Base-by-base conservation (phyloP, 345 rosid genomes). In the Euphorbia lathyris region DNA sequence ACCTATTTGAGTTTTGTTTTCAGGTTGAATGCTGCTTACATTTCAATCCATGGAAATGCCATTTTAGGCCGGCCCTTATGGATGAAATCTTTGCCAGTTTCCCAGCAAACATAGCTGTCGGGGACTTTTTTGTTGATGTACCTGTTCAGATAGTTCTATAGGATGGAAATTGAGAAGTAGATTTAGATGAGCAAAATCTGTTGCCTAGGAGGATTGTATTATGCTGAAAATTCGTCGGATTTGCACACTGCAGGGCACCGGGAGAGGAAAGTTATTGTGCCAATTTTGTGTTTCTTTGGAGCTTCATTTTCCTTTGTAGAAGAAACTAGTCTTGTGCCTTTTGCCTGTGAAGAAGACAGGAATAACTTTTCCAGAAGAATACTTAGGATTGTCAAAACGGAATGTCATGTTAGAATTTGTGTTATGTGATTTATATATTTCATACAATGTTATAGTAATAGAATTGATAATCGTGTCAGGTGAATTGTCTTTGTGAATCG, bases 21-120 rank as follows among this genome's bases (percentile, higher is more conserved):
- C 70, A 88, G 98, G 92, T 86, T 92, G 80, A 90, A 95, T 75
- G 92, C 85, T 0, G 72, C 80, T 66, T 95, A 92, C 80, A 86
- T 88, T 68, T 87, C 96, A 52, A 82, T 87, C 48, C 97, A 92
- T 64, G 97, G 89, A 74, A 88, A 71, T 63, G 81, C 90, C 51
- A 88, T 92, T 48, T 61, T 88, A 72, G 94, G 97, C 63, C 82
- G 97, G 55, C 80, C 89, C 26, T 52, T 86, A 50, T 92, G 97
- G 97, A 80, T 71, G 76, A 86, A 80, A 77, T 83, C 90, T 63
- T 84, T 96, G 36, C 74, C 88, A 4, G 48, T 83, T 69, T 34
- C 87, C 19, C 86, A 81, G 22, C 84, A 84, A 69, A 75, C 80
- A 63, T 81, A 75, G 64, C 65, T 32, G 5, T 69, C 22, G 65